phyloP scores from a whole-genome alignment of 805 yeast genomes.

The Nakazawaea populi region DNA sequence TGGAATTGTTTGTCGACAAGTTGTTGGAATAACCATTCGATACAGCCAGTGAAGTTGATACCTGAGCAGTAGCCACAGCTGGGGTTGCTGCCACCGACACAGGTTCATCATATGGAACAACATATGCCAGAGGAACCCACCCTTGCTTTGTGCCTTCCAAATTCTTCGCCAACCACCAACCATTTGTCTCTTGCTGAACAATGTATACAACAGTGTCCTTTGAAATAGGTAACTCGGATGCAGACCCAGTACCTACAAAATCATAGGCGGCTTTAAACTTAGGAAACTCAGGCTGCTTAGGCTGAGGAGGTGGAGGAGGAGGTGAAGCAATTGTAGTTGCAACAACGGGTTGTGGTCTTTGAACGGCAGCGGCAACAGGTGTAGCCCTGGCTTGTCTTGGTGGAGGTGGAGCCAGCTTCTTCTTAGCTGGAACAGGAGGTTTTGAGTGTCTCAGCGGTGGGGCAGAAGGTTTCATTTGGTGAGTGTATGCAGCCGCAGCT shows the following conservation, averaged over 20 bases:
- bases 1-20: not conserved
- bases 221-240: conserved; percentile 72
- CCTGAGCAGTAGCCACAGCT: not conserved
- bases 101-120: conserved; percentile 54
- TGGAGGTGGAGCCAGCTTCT: conserved; percentile 4
- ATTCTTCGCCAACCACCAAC: conserved; percentile 90
- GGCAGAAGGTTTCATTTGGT: conserved; percentile 23
- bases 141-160: conserved; percentile 78
- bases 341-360: conserved; percentile 12
- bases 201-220: conserved; percentile 76
- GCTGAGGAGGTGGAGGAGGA: conserved; percentile 71
- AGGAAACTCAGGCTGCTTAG: conserved; percentile 60
- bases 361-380: not conserved
- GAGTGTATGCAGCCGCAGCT: conserved; percentile 28
- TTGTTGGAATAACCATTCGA: conserved; percentile 17
- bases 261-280: conserved; percentile 83
- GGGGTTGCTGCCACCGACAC: conserved; percentile 21
- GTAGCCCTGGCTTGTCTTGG: conserved; percentile 6
- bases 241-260: conserved; percentile 79
- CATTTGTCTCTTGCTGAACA: conserved; percentile 68
- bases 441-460: not conserved
- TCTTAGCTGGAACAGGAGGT: conserved; percentile 2
- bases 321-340: conserved; percentile 26
- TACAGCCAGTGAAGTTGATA: conserved; percentile 25
- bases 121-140: conserved; percentile 96